These are phyloP conservation scores for Geosmithia flava DNA, from an alignment of 2,329 filamentous ascomycete species.

Conservation along the genomic window DNA sequence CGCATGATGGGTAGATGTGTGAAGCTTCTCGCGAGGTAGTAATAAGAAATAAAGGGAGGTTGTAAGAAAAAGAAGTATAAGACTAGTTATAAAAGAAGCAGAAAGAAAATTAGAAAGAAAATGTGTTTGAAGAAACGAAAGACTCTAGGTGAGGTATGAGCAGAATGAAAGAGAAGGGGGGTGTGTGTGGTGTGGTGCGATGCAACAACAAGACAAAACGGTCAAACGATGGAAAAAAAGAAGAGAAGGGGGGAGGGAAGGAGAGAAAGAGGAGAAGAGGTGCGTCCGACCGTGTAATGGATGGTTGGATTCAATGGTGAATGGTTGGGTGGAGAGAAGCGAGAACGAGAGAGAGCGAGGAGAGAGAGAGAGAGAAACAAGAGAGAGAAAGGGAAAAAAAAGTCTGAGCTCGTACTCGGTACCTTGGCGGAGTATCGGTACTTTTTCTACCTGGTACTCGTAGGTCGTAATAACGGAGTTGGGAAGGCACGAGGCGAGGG, in stretches of 20 bases:
- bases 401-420: no score
- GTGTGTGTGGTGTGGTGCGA: neutral
- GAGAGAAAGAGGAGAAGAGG: neutral
- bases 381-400: no score
- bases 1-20: neutral
- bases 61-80: no score
- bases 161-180: neutral
- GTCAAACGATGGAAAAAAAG: neutral
- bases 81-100: no score
- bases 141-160: neutral
- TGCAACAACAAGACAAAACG: no score
- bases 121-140: neutral
- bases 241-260: constrained; percentile 1
- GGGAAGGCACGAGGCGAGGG: no score
- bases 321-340: neutral
- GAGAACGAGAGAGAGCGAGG: neutral
- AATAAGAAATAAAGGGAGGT: neutral
- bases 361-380: neutral
- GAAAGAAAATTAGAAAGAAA: neutral
- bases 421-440: no score
- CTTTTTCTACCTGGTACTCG: no score
- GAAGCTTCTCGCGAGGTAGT: no score
- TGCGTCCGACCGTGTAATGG: neutral
- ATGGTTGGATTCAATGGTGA: neutral
- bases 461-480: no score